These are phyloP conservation scores for Toxoplasma gondii DNA, from an alignment of 169 alveolate genomes.

Conservation along the genomic window DNA sequence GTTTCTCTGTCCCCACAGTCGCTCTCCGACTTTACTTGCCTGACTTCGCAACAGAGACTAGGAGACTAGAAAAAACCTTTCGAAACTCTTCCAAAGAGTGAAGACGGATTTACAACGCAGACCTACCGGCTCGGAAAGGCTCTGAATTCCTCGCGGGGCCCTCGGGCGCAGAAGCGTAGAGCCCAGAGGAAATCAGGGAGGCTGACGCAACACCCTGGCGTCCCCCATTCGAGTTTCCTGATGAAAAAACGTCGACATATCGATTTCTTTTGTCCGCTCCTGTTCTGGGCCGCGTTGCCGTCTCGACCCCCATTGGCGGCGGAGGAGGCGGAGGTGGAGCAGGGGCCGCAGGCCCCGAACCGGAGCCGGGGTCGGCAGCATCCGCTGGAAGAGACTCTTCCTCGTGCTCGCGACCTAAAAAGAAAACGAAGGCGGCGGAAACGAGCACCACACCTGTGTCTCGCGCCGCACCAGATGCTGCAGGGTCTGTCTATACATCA, in stretches of 20 bases:
- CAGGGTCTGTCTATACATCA: too few relatives aligned
- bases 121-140: too few relatives aligned
- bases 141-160: neutral
- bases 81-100: too few relatives aligned
- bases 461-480: too few relatives aligned
- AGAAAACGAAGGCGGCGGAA: neutral
- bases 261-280: slow-evolving; percentile 16
- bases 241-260: neutral
- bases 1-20: too few relatives aligned
- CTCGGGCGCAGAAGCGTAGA: neutral
- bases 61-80: too few relatives aligned
- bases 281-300: neutral
- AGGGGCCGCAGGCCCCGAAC: neutral
- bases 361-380: neutral
- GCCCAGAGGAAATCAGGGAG: neutral
- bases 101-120: too few relatives aligned
- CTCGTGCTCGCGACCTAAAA: slow-evolving; percentile 14
- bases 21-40: too few relatives aligned
- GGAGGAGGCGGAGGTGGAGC: slow-evolving; percentile 22
- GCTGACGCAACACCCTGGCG: neutral
- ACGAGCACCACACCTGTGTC: too few relatives aligned
- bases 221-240: neutral
- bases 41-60: too few relatives aligned
- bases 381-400: neutral
- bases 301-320: neutral